Evolutionary conservation across 441 rosid genomes (phyloP), one percentile per base, ranked within the genome.

Genomic region (Erodium moschatum): DNA sequence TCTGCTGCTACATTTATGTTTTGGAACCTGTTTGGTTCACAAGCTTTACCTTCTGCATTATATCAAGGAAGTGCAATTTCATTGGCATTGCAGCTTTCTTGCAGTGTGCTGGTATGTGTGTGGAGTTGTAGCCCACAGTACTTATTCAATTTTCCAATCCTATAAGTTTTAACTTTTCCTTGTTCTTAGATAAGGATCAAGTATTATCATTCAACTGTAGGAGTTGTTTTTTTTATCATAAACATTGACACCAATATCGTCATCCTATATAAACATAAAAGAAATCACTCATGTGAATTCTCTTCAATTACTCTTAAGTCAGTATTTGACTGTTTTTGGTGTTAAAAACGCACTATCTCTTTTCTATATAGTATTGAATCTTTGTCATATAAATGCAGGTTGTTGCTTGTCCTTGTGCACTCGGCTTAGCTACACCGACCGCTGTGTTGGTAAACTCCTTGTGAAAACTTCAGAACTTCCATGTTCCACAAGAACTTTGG

Each of bases 381-480:
- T 68, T 40, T 69, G 5, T 79, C 33, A 50, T 52, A 65, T 80
- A 58, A 79, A 67, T 73, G 52, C 85, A 93, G 97, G 98, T 93
- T 79, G 82, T 91, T 81, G 97, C 98, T 76, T 93, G 98, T 86
- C 98, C 98, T 50, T 89, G 98, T 80, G 97, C 98, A 75, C 95
- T 93, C 72, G 98, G 98, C 77, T 81, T 93, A 80, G 97, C 98
- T 73, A 91, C 98, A 40, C 98, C 97, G 67, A 93, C 97, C 44
- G 98, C 97, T 68, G 92, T 93, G 84, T 86, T 93, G 86, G 94
- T 90, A 84, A 69, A 29, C 35, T 69, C 74, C 78, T 71, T 73
- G 68, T 72, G 13, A 56, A 71, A 56, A 15, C 16, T 33, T 20
- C 13, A 15, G 4, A 62, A 16, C 20, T 44, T 66, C 69, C 20